Conservation (phyloP, 2,329 filamentous ascomycete genomes). For the Pseudogymnoascus sp. region DNA sequence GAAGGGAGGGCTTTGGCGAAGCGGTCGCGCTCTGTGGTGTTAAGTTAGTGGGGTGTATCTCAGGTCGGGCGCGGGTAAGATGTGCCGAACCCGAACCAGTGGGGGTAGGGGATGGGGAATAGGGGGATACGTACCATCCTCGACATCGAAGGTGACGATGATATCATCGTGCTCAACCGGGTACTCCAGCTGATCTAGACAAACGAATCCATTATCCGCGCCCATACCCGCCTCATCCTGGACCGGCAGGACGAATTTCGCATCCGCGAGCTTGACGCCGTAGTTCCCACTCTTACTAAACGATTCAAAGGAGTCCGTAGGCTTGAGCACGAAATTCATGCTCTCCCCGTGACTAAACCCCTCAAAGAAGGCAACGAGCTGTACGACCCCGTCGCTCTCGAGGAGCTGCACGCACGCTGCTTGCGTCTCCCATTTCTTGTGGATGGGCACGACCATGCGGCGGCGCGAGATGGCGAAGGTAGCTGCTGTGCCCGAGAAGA, state of each 20-base stretch:
- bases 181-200: constrained; percentile 75
- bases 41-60: neutral
- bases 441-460: constrained; percentile 83
- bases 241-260: constrained; percentile 74
- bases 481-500: constrained; percentile 64
- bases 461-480: constrained; percentile 76
- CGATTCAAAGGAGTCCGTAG: constrained; percentile 74
- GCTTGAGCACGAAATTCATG: constrained; percentile 82
- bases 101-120: neutral
- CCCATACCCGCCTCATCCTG: constrained; percentile 40
- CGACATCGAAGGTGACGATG: constrained; percentile 69
- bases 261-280: constrained; percentile 74
- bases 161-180: constrained; percentile 87
- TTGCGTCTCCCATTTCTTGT: constrained; percentile 90
- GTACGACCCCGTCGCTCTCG: constrained; percentile 64
- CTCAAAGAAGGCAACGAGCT: constrained; percentile 80
- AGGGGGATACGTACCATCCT: constrained; percentile 53
- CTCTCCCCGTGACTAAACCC: constrained; percentile 80
- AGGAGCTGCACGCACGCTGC: constrained; percentile 74
- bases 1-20: constrained; percentile 8
- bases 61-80: neutral
- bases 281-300: constrained; percentile 58
- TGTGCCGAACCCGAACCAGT: neutral
- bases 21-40: constrained; percentile 2
- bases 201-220: constrained; percentile 61